phyloP scores from a whole-genome alignment of 108 stramenopile species.

The Nitzschia palea region DNA sequence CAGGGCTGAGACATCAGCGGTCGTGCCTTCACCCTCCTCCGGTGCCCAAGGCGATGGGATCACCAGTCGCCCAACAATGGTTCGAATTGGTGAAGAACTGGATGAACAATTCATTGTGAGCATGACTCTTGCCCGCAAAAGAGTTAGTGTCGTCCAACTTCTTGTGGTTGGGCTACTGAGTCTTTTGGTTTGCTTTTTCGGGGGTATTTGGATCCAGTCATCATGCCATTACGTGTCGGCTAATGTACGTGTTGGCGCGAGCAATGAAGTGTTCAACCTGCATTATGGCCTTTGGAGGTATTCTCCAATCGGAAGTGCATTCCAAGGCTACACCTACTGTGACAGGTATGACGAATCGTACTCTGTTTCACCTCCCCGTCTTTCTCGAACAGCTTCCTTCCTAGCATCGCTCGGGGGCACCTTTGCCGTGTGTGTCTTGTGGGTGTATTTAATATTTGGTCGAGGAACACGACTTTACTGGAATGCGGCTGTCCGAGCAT shows the following conservation, averaged over 20 bases:
- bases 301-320: constrained; percentile 45
- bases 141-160: constrained; percentile 49
- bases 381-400: constrained; percentile 30
- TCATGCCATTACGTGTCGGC: constrained; percentile 52
- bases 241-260: constrained; percentile 28
- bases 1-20: constrained; percentile 35
- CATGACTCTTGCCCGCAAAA: constrained; percentile 29
- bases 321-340: constrained; percentile 53
- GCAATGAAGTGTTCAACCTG: constrained; percentile 29
- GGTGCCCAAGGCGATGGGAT: neutral
- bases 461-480: constrained; percentile 22
- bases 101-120: constrained; percentile 33
- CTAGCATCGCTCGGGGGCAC: constrained; percentile 29
- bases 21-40: neutral
- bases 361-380: constrained; percentile 21
- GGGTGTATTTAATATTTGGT: constrained; percentile 53
- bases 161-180: constrained; percentile 40
- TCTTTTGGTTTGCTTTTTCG: constrained; percentile 41
- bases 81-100: constrained; percentile 27
- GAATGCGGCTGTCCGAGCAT: constrained; percentile 32
- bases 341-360: constrained; percentile 32
- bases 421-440: constrained; percentile 38
- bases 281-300: constrained; percentile 64
- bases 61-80: constrained; percentile 15
- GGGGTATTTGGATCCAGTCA: constrained; percentile 33